phyloP scores from a whole-genome alignment of 805 yeast genomes.

The Candida nitratophila region DNA sequence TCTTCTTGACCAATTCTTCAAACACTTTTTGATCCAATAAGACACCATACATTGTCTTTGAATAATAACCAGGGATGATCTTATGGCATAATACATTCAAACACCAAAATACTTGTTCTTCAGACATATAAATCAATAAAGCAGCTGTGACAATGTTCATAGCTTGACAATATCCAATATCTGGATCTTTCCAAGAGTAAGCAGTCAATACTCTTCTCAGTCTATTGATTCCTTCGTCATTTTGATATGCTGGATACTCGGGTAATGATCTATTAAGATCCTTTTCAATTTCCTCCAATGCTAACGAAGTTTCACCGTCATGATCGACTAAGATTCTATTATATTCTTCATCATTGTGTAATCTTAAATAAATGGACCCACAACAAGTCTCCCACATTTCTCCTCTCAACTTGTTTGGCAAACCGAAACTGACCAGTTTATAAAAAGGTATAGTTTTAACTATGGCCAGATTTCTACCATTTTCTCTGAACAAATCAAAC shows the following conservation, averaged over 20 bases:
- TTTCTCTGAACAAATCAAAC: conserved; percentile 81
- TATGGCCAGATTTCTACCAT: conserved; percentile 79
- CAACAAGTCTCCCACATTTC: conserved; percentile 92
- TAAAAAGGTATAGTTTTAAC: conserved; percentile 71
- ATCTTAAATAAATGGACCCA: conserved; percentile 76
- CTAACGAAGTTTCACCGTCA: conserved; percentile 61
- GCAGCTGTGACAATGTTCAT: conserved; percentile 93
- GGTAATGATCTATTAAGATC: conserved; percentile 93
- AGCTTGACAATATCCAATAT: conserved; percentile 97
- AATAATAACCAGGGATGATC: conserved; percentile 90
- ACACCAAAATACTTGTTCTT: conserved; percentile 97
- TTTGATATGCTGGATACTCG: conserved; percentile 91
- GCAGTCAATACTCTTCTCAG: conserved; percentile 86
- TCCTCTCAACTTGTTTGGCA: conserved; percentile 92
- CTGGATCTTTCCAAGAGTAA: conserved; percentile 95
- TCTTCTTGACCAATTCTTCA: conserved; percentile 81
- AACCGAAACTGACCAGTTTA: conserved; percentile 79
- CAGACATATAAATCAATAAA: conserved; percentile 76
- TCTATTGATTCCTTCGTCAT: conserved; percentile 74
- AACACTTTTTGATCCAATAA: conserved; percentile 89
- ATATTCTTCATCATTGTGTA: conserved; percentile 57
- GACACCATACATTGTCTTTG: conserved; percentile 97
- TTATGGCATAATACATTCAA: conserved; percentile 73
- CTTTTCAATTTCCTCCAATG: conserved; percentile 94
- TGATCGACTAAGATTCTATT: conserved; percentile 50